phyloP scores from a whole-genome alignment of 2,329 filamentous ascomycete species.

The Corynespora cassiicola region DNA sequence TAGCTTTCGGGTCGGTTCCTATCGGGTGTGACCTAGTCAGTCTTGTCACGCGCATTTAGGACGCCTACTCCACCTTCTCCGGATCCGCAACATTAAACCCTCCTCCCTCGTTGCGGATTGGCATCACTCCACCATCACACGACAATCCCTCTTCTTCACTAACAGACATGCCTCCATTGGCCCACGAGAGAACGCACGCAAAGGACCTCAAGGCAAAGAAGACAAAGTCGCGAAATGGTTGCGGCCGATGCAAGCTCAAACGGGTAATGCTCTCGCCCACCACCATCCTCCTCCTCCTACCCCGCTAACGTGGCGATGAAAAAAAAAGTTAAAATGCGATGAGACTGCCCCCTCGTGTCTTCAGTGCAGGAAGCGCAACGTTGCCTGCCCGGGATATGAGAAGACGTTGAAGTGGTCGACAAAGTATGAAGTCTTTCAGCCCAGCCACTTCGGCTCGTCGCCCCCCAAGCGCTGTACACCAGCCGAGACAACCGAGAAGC shows the following conservation, averaged over 20 bases:
- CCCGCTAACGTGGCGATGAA: slow-evolving; percentile 24
- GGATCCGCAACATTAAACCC: neutral
- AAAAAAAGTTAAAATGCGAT: slow-evolving; percentile 54
- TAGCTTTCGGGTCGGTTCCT: slow-evolving; percentile 21
- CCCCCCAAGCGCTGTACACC: slow-evolving; percentile 23
- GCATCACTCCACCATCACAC: slow-evolving; percentile 26
- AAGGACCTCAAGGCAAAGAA: slow-evolving; percentile 40
- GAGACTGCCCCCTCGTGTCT: slow-evolving; percentile 51
- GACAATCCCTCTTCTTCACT: slow-evolving; percentile 20
- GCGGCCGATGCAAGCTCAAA: slow-evolving; percentile 43
- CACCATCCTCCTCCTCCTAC: slow-evolving; percentile 2
- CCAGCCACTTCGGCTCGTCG: slow-evolving; percentile 31
- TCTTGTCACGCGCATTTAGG: slow-evolving; percentile 27
- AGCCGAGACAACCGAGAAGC: too few relatives aligned
- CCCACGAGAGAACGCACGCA: slow-evolving; percentile 25
- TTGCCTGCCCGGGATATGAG: slow-evolving; percentile 55
- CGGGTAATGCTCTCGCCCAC: slow-evolving; percentile 25
- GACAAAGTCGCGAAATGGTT: slow-evolving; percentile 45
- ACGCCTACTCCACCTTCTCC: slow-evolving; percentile 7
- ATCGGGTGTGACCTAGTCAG: slow-evolving; percentile 31
- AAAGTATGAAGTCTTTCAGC: slow-evolving; percentile 55
- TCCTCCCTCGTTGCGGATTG: slow-evolving; percentile 5
- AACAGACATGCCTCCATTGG: slow-evolving; percentile 37
- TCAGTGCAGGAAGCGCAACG: slow-evolving; percentile 51
- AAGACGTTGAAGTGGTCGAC: slow-evolving; percentile 57